Base-by-base conservation (phyloP, 768 basidiomycete genomes). In the Tricholoma terreum region DNA sequence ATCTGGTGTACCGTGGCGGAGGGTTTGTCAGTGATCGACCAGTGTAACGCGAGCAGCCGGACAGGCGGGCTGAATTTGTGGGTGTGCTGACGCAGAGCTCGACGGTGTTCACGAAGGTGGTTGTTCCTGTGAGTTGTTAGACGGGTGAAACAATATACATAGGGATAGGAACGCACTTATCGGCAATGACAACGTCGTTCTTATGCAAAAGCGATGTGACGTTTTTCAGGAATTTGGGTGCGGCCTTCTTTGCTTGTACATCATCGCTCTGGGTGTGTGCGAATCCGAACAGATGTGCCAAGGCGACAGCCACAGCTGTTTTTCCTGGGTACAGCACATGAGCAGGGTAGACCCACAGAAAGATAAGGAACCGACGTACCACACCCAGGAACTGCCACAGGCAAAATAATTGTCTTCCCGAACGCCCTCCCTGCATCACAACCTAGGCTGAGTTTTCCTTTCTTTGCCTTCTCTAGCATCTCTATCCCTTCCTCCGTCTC, bases 241-340 rank as follows among this genome's bases (percentile, higher is more conserved):
- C 92, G 1, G 88, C 52, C 68, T 87, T 93, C 74, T 94, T 98
- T 36, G 69, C 80, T 36, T 78, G 75, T 4, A 98, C 81, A 65
- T 98, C 92, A 68, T 99, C 97, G 65, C 89, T 92, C 69, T 98
- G 97, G 0, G 91, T 93, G 68, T 98, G 97, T 1, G 81, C 94
- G 58, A 93, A 96, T 0, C 80, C 82, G 65, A 95, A 98, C 2
- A 99, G 79, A 53, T 87, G 79, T 2, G 78, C 62, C 15, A 98
- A 80, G 1, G 92, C 93, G 14, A 97, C 76, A 0, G 90, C 80
- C 11, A 98, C 79, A 0, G 90, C 73, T 0, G 95, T 98, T 77
- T 98, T 98, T 27, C 94, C 93, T 93, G 63, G 24, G 24, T 27
- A 27, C 3, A 6, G 24, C 24, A 6, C 24, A 27, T 27, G 24